These are phyloP conservation scores for Flaveria trinervia DNA, from an alignment of 129 eudicot genomes.

Conservation along the genomic window DNA sequence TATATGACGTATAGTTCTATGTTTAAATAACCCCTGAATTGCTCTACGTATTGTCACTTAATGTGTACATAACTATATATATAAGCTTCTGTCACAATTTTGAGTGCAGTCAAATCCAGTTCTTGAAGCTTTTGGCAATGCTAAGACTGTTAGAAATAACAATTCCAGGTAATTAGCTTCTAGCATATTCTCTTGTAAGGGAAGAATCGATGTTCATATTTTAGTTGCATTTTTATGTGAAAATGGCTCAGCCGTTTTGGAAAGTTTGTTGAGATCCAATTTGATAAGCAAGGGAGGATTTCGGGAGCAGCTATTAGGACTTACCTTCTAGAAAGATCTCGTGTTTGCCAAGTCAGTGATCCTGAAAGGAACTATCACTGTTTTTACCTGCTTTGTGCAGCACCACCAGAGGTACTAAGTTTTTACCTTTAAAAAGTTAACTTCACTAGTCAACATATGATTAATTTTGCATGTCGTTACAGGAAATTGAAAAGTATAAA, in stretches of 20 bases:
- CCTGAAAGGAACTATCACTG: slow-evolving; percentile 99
- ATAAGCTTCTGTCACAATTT: slow-evolving; percentile 17
- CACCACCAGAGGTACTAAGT: slow-evolving; percentile 81
- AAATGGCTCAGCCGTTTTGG: slow-evolving; percentile 82
- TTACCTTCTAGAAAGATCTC: slow-evolving; percentile 95
- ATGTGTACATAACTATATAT: not conserved
- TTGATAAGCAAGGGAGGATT: slow-evolving; percentile 95
- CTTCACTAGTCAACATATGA: slow-evolving; percentile 18
- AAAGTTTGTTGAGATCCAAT: slow-evolving; percentile 98
- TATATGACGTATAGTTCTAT: slow-evolving; percentile 40
- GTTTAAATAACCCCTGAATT: slow-evolving; percentile 26
- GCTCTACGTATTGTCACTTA: not conserved
- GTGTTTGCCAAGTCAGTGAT: slow-evolving; percentile 93
- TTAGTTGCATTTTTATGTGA: slow-evolving; percentile 11
- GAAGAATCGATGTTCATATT: slow-evolving; percentile 1
- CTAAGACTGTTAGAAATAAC: slow-evolving; percentile 98
- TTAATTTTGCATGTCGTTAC: slow-evolving; percentile 30
- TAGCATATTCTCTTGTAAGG: slow-evolving; percentile 2
- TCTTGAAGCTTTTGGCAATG: slow-evolving; percentile 99
- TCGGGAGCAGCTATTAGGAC: slow-evolving; percentile 99
- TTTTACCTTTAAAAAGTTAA: not conserved
- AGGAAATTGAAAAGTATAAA: slow-evolving; percentile 93
- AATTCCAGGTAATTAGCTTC: slow-evolving; percentile 71
- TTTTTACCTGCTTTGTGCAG: slow-evolving; percentile 98
- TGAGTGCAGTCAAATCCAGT: slow-evolving; percentile 96